Conservation (phyloP, 371 early-diverging fungal genomes). For the Mucor velutinosus region DNA sequence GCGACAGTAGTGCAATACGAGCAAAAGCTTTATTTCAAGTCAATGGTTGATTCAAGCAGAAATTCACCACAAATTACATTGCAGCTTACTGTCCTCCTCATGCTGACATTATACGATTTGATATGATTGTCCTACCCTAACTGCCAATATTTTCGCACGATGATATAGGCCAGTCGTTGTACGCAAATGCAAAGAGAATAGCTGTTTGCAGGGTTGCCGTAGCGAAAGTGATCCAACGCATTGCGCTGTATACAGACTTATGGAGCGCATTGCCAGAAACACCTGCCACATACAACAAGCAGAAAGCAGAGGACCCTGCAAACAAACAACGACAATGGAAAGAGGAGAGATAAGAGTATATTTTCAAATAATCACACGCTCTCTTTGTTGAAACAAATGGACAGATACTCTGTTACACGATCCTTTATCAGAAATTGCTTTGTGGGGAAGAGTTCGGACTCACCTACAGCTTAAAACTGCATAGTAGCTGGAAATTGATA, state of each 20-base stretch:
- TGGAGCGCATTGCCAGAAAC: neutral
- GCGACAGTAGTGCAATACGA: constrained; percentile 83
- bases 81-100: no score
- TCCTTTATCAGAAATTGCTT: constrained; percentile 14
- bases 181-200: constrained; percentile 22
- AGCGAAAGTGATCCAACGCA: neutral
- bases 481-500: neutral
- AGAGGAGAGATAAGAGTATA: constrained; percentile 6
- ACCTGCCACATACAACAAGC: neutral
- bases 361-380: constrained; percentile 10
- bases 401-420: constrained; percentile 2
- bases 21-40: constrained; percentile 80
- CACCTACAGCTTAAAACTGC: neutral
- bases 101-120: neutral
- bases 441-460: constrained; percentile 12
- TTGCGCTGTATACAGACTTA: no score
- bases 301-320: neutral
- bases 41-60: constrained; percentile 67
- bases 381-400: neutral
- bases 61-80: constrained; percentile 13
- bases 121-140: constrained; percentile 26
- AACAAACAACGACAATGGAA: neutral
- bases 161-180: constrained; percentile 20
- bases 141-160: constrained; percentile 34
- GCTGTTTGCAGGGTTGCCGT: neutral